A percentile compares a stretch with the other conserved stretches of the same genome.
phyloP scores from a whole-genome alignment of 352 stramenopile genomes.

The Phytophthora fragariae region DNA sequence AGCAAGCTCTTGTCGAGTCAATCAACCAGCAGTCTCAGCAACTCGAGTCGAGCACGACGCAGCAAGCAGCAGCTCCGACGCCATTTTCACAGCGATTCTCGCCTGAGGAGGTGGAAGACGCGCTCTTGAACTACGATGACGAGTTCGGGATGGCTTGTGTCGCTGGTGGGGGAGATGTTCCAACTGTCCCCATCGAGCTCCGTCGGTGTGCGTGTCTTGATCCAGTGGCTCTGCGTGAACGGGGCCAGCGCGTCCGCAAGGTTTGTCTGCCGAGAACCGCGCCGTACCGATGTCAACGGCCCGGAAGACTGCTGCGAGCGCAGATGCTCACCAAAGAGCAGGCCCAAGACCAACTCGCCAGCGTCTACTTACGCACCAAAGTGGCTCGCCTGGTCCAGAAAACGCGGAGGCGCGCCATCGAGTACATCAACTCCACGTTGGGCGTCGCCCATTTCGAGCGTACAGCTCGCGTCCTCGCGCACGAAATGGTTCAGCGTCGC shows the following conservation, averaged over 20 bases:
- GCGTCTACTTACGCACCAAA: constrained; percentile 59
- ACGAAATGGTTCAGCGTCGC: constrained; percentile 37
- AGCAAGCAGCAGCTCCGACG: neutral
- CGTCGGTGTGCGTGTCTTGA: constrained; percentile 65
- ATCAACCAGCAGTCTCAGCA: neutral
- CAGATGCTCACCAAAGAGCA: constrained; percentile 75
- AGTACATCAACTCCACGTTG: constrained; percentile 66
- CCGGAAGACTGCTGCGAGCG: constrained; percentile 54
- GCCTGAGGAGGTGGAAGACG: constrained; percentile 59
- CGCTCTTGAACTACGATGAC: constrained; percentile 64
- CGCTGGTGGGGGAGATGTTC: constrained; percentile 21
- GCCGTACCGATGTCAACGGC: constrained; percentile 57
- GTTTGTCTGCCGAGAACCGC: constrained; percentile 53
- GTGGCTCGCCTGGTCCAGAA: constrained; percentile 57
- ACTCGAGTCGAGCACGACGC: neutral
- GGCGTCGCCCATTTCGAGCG: constrained; percentile 65
- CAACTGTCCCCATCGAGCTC: constrained; percentile 41
- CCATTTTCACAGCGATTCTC: constrained; percentile 44
- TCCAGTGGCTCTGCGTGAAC: constrained; percentile 29
- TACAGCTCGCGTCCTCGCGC: constrained; percentile 34
- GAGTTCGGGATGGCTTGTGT: constrained; percentile 51
- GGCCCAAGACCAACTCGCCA: constrained; percentile 69
- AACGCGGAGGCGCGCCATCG: constrained; percentile 63
- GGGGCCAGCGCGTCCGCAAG: constrained; percentile 41
- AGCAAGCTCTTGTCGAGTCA: constrained; percentile 12